A percentile compares a stretch with the other conserved stretches of the same genome.
phyloP scores from a whole-genome alignment of 495 filamentous ascomycete genomes.

The Bathelium albidoporum region DNA sequence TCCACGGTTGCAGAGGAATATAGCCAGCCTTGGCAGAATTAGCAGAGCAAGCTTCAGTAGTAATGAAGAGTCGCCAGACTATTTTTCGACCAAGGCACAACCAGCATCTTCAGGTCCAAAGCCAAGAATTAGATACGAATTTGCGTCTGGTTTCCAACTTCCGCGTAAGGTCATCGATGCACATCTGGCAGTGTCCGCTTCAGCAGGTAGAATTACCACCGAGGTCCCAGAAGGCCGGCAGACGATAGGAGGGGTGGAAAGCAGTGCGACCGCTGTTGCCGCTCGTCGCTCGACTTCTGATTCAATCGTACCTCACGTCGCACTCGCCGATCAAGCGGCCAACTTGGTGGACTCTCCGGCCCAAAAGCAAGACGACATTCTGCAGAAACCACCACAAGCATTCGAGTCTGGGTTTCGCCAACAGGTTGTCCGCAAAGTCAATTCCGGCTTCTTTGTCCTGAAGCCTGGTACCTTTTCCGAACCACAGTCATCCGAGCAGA shows the following conservation, averaged over 20 bases:
- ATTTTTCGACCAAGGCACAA: neutral
- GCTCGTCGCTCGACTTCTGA: neutral
- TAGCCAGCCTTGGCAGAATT: constrained; percentile 15
- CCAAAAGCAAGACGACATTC: neutral
- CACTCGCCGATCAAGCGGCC: constrained; percentile 21
- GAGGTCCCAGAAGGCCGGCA: neutral
- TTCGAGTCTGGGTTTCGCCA: constrained; percentile 17
- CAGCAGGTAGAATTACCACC: neutral
- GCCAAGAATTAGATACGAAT: neutral
- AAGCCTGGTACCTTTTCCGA: constrained; percentile 41
- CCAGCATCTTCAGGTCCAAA: neutral
- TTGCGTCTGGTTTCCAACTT: neutral
- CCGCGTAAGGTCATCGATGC: neutral
- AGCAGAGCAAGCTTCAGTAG: constrained; percentile 2
- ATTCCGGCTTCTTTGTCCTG: constrained; percentile 52
- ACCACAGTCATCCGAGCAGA: neutral
- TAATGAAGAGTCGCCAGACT: neutral
- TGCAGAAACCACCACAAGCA: neutral
- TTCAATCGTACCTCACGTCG: neutral
- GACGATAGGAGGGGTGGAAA: neutral
- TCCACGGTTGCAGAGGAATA: constrained; percentile 26
- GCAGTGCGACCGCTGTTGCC: neutral
- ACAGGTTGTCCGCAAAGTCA: constrained; percentile 45
- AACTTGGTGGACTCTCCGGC: constrained; percentile 27
- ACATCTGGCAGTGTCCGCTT: neutral